Evolutionary conservation across 352 stramenopile species (phyloP), one percentile per base, ranked within the genome.

Genomic region (Pythium aristosporum): DNA sequence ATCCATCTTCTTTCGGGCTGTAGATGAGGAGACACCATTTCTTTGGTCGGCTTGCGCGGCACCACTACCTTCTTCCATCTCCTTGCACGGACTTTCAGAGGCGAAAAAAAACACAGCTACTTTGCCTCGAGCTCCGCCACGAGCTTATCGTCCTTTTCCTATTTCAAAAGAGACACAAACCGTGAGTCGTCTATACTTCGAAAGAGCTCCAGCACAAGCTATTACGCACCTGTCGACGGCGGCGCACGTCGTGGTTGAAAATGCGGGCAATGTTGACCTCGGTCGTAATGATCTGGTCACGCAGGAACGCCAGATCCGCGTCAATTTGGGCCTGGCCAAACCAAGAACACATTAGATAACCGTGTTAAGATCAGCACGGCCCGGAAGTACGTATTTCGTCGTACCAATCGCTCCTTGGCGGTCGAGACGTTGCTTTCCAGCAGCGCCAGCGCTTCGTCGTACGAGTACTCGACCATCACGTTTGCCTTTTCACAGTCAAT

Each of bases 391-490:
- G 18, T 21, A 6, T 20, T 21, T 20, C 39, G 39, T 42, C 76
- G 10, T 63, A 92, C 84, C 67, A 95, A 60, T 47, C 85, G 87
- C 7, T 91, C 80, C n/a, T 73, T 81, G 18, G 85, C 89, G 7
- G 73, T 73, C 9, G 79, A 61, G 59, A 96, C 68, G 67, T 94
- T 96, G 58, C 76, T 69, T 62, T 89, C 66, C 78, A 97, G 75
- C 82, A 98, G 68, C 46, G 89, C 82, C 39, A 97, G 79, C 12
- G 96, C 96, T 68, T 99, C 96, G n/a, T 98, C 86, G 69, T 98
- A 98, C 49, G 92, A 96, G 73, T 98, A 98, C 71, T 99, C 96
- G 63, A 98, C 85, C 94, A 98, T 98, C 34, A 98, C 92, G 80
- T 98, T 98, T 16, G 96, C 96, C 37, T 57, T 28, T 8, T 50